A percentile compares a stretch with the other conserved stretches of the same genome.
phyloP scores from a whole-genome alignment of 73 alveolate species.

The Diophrys sp. region DNA sequence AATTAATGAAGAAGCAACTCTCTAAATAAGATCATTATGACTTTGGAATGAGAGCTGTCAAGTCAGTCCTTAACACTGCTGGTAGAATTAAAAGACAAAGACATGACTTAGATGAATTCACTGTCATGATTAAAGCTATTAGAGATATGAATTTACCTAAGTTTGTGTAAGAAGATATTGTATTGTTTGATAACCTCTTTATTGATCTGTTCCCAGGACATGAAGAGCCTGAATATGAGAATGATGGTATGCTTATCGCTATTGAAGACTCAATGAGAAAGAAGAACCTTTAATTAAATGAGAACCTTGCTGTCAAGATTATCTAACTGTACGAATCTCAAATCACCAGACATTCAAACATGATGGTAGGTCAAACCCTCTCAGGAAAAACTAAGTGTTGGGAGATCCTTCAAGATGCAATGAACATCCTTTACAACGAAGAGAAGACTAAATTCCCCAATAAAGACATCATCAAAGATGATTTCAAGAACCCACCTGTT shows the following conservation, averaged over 20 bases:
- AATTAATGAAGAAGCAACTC: constrained; percentile 95
- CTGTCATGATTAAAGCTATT: constrained; percentile 92
- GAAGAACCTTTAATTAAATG: constrained; percentile 79
- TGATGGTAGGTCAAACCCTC: constrained; percentile 98
- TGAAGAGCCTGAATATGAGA: constrained; percentile 93
- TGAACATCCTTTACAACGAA: constrained; percentile 63
- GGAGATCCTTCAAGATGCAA: constrained; percentile 90
- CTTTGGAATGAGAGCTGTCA: constrained; percentile 99
- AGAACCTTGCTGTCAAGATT: constrained; percentile 74
- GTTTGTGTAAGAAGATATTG: constrained; percentile 98
- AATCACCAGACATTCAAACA: constrained; percentile 94
- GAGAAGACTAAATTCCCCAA: constrained; percentile 57
- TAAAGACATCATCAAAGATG: constrained; percentile 22
- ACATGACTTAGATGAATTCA: constrained; percentile 82
- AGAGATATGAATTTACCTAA: constrained; percentile 99
- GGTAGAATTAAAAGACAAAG: constrained; percentile 93
- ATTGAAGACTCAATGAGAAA: constrained; percentile 62
- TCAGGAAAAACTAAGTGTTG: constrained; percentile 98
- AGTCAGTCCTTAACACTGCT: constrained; percentile 97
- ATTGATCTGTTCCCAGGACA: constrained; percentile 97
- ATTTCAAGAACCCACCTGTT: constrained; percentile 53
- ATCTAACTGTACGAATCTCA: constrained; percentile 85
- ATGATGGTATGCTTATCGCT: constrained; percentile 68
- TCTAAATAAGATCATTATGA: constrained; percentile 99
- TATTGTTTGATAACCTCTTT: constrained; percentile 95